Evolutionary conservation across 345 rosid genomes (phyloP).

Genomic region (Anacardium occidentale): DNA sequence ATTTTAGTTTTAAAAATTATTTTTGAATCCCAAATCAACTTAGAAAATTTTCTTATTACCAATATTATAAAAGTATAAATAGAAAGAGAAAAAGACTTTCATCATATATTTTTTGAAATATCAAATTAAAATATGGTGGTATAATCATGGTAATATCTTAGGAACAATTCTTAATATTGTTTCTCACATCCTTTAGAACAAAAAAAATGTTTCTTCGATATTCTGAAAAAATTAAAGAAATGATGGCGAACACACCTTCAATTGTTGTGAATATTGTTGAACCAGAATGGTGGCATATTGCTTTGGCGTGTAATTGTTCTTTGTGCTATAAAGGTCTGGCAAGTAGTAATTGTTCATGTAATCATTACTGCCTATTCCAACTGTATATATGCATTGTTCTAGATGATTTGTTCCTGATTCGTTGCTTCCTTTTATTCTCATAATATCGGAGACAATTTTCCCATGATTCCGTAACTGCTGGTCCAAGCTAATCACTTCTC

Average conservation of each 20-base stretch:
- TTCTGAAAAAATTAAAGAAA: background rate
- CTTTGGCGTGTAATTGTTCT: constrained; percentile 10
- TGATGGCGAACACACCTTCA: constrained; percentile 14
- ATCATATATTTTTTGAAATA: too few relatives aligned
- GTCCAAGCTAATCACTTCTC: constrained; percentile 14
- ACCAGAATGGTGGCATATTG: constrained; percentile 24
- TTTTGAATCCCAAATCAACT: too few relatives aligned
- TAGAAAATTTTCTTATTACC: too few relatives aligned
- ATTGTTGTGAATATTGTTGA: constrained; percentile 21
- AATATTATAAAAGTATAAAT: too few relatives aligned
- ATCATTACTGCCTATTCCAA: constrained; percentile 36
- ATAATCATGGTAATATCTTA: too few relatives aligned
- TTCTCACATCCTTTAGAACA: too few relatives aligned
- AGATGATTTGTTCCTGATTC: constrained; percentile 8
- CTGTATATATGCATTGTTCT: constrained; percentile 26
- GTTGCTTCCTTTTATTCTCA: background rate
- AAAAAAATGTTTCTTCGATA: too few relatives aligned
- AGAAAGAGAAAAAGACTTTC: too few relatives aligned
- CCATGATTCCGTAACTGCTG: constrained; percentile 19
- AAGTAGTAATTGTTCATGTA: constrained; percentile 42
- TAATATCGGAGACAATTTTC: background rate
- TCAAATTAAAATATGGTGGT: too few relatives aligned
- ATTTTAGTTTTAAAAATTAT: too few relatives aligned
- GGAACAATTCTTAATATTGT: too few relatives aligned
- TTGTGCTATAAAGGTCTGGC: constrained; percentile 23